A percentile compares a stretch with the other conserved stretches of the same genome.
Conservation (phyloP, 768 basidiomycete species). For the Collybia sordida region DNA sequence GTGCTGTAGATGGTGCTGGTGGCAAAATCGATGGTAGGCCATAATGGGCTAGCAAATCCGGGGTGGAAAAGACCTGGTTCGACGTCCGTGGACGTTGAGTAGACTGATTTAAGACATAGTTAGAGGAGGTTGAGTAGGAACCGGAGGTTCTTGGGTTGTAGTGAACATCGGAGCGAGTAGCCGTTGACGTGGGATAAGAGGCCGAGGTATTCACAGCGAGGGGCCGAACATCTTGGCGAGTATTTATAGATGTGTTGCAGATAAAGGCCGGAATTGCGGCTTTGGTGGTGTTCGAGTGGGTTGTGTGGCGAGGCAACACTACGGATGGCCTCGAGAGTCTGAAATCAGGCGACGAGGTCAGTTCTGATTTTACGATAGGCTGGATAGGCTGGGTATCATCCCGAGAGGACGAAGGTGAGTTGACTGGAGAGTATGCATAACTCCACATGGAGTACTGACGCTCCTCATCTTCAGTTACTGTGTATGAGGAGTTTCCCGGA, state of each 20-base stretch:
- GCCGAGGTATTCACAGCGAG: conserved; percentile 48
- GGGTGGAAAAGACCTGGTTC: conserved; percentile 60
- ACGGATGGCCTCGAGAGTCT: conserved; percentile 53
- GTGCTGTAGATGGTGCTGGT: conserved; percentile 61
- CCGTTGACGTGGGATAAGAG: conserved; percentile 38
- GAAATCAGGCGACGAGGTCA: conserved; percentile 51
- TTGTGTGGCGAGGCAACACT: conserved; percentile 43
- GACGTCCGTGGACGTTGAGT: conserved; percentile 68
- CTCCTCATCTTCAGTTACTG: conserved; percentile 6
- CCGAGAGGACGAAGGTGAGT: neutral
- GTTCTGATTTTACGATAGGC: conserved; percentile 35
- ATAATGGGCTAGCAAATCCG: conserved; percentile 76
- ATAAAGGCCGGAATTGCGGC: conserved; percentile 53
- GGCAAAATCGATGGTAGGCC: conserved; percentile 75
- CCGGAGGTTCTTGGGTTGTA: conserved; percentile 51
- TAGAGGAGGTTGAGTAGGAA: conserved; percentile 46
- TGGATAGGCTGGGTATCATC: conserved; percentile 4
- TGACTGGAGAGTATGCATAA: conserved; percentile 1
- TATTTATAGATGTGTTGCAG: conserved; percentile 28
- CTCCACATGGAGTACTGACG: conserved; percentile 6
- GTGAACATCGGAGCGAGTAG: conserved; percentile 38
- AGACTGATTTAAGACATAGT: conserved; percentile 59
- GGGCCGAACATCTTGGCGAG: conserved; percentile 47
- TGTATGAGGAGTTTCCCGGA: neutral
- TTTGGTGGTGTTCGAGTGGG: conserved; percentile 25